Conservation (phyloP, 495 filamentous ascomycete species). For the Hypoxylon crocopeplum region DNA sequence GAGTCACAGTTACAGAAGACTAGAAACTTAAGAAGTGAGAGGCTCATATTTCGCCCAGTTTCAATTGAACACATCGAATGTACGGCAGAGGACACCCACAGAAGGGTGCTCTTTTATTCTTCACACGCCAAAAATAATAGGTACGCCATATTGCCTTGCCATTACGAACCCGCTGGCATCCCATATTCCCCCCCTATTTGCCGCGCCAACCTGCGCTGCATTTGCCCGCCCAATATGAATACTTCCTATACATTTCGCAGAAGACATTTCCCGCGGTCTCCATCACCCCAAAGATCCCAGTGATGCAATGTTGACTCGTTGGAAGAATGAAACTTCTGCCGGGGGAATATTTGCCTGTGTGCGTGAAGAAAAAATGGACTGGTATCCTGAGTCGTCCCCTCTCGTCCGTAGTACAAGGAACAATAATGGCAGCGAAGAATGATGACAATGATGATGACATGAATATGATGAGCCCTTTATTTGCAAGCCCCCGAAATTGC, state of each 20-base stretch:
- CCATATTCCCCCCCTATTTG: slow-evolving; percentile 14
- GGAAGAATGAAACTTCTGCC: slow-evolving; percentile 27
- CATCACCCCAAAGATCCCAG: slow-evolving; percentile 19
- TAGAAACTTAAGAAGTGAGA: slow-evolving; percentile 24
- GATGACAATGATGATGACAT: slow-evolving; percentile 17
- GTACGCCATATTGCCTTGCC: slow-evolving; percentile 22
- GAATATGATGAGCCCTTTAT: slow-evolving; percentile 46
- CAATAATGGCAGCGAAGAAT: slow-evolving; percentile 16
- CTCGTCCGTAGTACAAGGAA: slow-evolving; percentile 35
- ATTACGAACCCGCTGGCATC: slow-evolving; percentile 14
- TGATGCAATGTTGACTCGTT: slow-evolving; percentile 28
- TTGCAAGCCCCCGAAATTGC: slow-evolving; percentile 42
- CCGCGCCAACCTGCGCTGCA: slow-evolving; percentile 15
- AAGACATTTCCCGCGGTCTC: slow-evolving; percentile 10
- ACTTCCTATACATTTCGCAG: slow-evolving; percentile 36
- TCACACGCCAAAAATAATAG: slow-evolving; percentile 16
- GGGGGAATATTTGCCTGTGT: slow-evolving; percentile 30
- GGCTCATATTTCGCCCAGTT: slow-evolving; percentile 27
- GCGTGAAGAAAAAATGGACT: slow-evolving; percentile 26
- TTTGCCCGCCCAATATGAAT: slow-evolving; percentile 3
- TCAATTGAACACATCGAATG: slow-evolving; percentile 35
- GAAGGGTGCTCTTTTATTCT: slow-evolving; percentile 19
- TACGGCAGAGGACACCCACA: slow-evolving; percentile 29
- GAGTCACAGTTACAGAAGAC: background rate
- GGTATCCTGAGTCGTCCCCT: slow-evolving; percentile 25